Conservation (phyloP, 2,329 filamentous ascomycete genomes). For the Microcyclospora pomicola region DNA sequence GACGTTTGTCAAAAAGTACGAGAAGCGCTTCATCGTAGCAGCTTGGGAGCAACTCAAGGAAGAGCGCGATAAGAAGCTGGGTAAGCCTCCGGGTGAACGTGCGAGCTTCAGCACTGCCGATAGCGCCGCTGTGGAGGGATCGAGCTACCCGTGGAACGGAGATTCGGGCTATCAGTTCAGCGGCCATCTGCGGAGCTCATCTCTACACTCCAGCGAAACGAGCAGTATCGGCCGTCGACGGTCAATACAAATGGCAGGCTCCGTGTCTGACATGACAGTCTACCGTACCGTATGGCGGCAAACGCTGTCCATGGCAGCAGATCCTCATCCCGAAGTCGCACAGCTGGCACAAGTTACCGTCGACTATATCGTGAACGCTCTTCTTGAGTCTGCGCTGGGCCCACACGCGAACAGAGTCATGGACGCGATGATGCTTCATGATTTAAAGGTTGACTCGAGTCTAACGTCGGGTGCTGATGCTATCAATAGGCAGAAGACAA, state of each 20-base stretch:
- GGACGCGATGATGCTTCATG: slow-evolving; percentile 46
- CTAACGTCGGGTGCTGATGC: slow-evolving; percentile 7
- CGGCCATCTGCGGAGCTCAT: not conserved
- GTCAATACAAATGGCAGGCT: not conserved
- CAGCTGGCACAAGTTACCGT: slow-evolving; percentile 72
- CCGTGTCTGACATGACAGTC: slow-evolving; percentile 65
- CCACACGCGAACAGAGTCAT: slow-evolving; percentile 56
- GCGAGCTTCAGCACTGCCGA: not conserved
- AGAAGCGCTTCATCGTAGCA: slow-evolving; percentile 81
- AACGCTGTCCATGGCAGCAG: slow-evolving; percentile 75
- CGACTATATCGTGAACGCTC: slow-evolving; percentile 66
- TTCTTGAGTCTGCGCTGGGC: slow-evolving; percentile 66
- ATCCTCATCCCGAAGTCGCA: slow-evolving; percentile 88
- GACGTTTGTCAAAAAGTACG: slow-evolving; percentile 76
- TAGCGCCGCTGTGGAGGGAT: not conserved
- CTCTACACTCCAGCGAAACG: not conserved
- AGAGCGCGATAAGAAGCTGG: slow-evolving; percentile 36
- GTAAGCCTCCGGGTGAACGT: slow-evolving; percentile 8
- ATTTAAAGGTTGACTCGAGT: not conserved
- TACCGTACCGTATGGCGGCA: slow-evolving; percentile 94
- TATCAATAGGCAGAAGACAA: slow-evolving; percentile 26
- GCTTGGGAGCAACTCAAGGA: slow-evolving; percentile 83
- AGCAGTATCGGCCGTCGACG: not conserved
- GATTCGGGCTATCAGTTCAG: too few species aligned
- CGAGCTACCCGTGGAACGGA: not conserved